Percentiles rank a stretch among this genome's conserved stretches.
Evolutionary conservation across 73 alveolate species (phyloP).

Genomic region (Paramecium sexaurelia): DNA sequence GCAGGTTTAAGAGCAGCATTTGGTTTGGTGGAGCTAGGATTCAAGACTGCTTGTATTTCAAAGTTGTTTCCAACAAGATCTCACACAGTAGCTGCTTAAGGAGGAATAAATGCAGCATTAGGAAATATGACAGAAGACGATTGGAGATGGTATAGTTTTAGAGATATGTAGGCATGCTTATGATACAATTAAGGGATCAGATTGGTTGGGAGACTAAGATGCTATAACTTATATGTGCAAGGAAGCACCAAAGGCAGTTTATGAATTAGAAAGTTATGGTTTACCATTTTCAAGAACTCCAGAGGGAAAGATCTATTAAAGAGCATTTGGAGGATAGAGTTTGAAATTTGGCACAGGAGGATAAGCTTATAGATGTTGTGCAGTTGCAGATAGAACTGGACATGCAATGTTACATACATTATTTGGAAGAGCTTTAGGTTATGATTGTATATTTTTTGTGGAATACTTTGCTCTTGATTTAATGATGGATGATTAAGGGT

Average conservation of each 20-base stretch:
- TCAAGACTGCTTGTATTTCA: constrained; percentile 95
- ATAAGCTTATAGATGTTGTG: constrained; percentile 81
- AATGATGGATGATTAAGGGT: constrained; percentile 87
- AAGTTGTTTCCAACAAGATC: constrained; percentile 97
- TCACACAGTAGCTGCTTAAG: constrained; percentile 98
- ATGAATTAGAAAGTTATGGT: constrained; percentile 94
- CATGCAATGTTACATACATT: constrained; percentile 96
- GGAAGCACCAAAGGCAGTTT: constrained; percentile 93
- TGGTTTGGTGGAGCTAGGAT: constrained; percentile 95
- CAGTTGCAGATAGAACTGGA: constrained; percentile 98
- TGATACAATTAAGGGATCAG: constrained; percentile 89
- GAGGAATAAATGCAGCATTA: constrained; percentile 92
- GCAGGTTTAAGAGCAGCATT: constrained; percentile 98
- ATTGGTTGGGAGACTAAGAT: constrained; percentile 94
- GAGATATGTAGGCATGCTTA: constrained; percentile 78
- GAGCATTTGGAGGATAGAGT: constrained; percentile 97
- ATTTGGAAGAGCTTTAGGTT: constrained; percentile 93
- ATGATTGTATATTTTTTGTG: constrained; percentile 93
- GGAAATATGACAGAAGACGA: constrained; percentile 97
- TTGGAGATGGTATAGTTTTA: constrained; percentile 87
- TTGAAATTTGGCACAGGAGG: constrained; percentile 92
- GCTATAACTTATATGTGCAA: constrained; percentile 96
- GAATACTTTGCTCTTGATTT: constrained; percentile 95
- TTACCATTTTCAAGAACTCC: constrained; percentile 96
- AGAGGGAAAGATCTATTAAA: constrained; percentile 94